Evolutionary conservation across 1,139 yeast species (phyloP).

Genomic region (Hansenula sp.): DNA sequence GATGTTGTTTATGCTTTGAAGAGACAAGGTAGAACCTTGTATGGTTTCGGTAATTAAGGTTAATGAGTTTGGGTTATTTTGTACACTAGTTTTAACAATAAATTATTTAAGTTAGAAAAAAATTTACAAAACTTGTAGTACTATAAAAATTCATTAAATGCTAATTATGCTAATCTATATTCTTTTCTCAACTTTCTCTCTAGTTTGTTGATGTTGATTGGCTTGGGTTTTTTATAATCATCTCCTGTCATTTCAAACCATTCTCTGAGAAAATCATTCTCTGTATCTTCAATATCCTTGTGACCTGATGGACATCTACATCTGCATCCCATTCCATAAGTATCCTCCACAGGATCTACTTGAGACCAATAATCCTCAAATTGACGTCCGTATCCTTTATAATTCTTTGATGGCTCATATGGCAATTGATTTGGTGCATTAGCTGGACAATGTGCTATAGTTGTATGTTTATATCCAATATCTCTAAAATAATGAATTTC

Average conservation of each 20-base stretch:
- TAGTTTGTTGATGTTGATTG: conserved; percentile 2
- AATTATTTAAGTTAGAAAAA: too few species aligned
- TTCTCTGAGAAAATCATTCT: conserved; percentile 31
- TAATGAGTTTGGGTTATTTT: background rate
- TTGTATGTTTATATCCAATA: conserved; percentile 80
- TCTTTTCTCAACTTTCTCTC: conserved; percentile 3
- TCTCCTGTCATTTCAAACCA: conserved; percentile 36
- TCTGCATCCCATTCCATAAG: conserved; percentile 76
- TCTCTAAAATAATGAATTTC: conserved; percentile 88
- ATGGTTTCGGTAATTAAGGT: conserved; percentile 98
- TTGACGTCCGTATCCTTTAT: conserved; percentile 8
- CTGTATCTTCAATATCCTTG: conserved; percentile 37
- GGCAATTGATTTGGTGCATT: conserved; percentile 50
- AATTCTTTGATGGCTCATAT: conserved; percentile 28
- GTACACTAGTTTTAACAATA: background rate
- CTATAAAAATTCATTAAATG: too few species aligned
- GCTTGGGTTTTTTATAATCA: background rate
- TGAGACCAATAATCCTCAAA: conserved; percentile 16
- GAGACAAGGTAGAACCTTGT: conserved; percentile 99
- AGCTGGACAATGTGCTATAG: conserved; percentile 77
- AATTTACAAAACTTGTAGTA: background rate
- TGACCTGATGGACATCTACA: conserved; percentile 63
- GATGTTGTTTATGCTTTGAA: conserved; percentile 99
- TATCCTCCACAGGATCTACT: conserved; percentile 41
- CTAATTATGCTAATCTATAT: background rate